Conservation (phyloP, 441 rosid species). For the Daphne laureola region DNA sequence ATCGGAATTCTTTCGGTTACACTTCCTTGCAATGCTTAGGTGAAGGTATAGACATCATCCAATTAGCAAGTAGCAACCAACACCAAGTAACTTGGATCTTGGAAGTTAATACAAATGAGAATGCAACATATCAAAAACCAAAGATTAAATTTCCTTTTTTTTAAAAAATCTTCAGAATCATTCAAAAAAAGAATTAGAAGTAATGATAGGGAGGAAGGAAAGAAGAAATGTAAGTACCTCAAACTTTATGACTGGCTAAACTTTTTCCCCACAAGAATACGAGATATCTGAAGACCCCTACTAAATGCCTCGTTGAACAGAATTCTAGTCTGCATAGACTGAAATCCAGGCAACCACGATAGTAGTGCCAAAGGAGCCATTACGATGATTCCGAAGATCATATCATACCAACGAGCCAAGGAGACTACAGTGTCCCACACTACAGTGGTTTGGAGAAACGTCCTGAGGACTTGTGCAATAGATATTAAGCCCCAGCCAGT, state of each 20-base stretch:
- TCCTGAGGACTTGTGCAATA: slow-evolving; percentile 57
- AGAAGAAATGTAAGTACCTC: too few relatives aligned
- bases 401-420: slow-evolving; percentile 71
- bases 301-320: slow-evolving; percentile 86
- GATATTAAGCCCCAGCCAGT: slow-evolving; percentile 80
- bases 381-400: slow-evolving; percentile 67
- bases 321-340: slow-evolving; percentile 88
- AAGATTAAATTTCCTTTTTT: neutral
- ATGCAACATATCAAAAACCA: neutral
- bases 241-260: slow-evolving; percentile 13
- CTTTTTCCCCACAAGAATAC: slow-evolving; percentile 70
- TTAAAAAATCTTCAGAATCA: neutral
- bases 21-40: too few relatives aligned
- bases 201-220: too few relatives aligned
- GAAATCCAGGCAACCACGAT: slow-evolving; percentile 92
- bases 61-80: too few relatives aligned
- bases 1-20: too few relatives aligned
- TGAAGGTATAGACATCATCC: too few relatives aligned
- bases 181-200: too few relatives aligned
- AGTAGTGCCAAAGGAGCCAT: slow-evolving; percentile 78
- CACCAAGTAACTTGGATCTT: too few relatives aligned
- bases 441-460: slow-evolving; percentile 32
- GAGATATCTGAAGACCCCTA: slow-evolving; percentile 86
- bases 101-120: too few relatives aligned
- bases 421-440: slow-evolving; percentile 69